Percentiles rank a stretch among this genome's conserved stretches.
These are phyloP conservation scores for Sugiyamaella japonica DNA, from an alignment of 1,139 yeast species.

Conservation along the genomic window DNA sequence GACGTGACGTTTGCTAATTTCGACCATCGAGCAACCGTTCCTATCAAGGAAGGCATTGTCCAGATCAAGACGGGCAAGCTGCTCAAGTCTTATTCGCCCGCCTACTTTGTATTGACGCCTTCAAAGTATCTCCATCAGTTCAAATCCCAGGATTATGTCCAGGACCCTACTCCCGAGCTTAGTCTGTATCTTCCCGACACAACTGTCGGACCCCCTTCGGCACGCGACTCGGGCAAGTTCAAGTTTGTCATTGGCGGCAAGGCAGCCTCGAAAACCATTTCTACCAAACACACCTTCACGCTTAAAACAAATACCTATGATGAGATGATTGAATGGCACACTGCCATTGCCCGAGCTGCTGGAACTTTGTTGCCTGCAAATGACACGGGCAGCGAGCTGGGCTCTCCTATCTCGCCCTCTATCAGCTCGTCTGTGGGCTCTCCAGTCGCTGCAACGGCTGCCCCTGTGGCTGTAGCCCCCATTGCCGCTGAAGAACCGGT, in stretches of 20 bases:
- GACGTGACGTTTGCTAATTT: constrained; percentile 44
- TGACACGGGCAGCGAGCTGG: neutral
- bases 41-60: constrained; percentile 50
- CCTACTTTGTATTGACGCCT: constrained; percentile 50
- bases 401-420: constrained; percentile 13
- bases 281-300: constrained; percentile 44
- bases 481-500: constrained; percentile 14
- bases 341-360: constrained; percentile 36
- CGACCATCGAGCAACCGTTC: constrained; percentile 44
- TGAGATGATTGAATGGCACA: constrained; percentile 50
- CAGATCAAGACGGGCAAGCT: constrained; percentile 48
- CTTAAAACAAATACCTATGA: constrained; percentile 49
- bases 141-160: constrained; percentile 44
- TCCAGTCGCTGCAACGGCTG: constrained; percentile 29
- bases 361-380: neutral
- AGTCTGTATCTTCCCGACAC: constrained; percentile 51
- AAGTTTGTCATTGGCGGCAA: constrained; percentile 49
- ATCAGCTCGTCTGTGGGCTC: neutral
- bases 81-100: constrained; percentile 45
- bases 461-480: constrained; percentile 26
- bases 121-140: constrained; percentile 49
- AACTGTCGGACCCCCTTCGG: constrained; percentile 42
- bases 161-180: constrained; percentile 48
- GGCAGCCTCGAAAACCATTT: constrained; percentile 41
- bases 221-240: constrained; percentile 42